These are phyloP conservation scores for Penicillium paradoxum DNA, from an alignment of 495 filamentous ascomycete species.

Conservation along the genomic window DNA sequence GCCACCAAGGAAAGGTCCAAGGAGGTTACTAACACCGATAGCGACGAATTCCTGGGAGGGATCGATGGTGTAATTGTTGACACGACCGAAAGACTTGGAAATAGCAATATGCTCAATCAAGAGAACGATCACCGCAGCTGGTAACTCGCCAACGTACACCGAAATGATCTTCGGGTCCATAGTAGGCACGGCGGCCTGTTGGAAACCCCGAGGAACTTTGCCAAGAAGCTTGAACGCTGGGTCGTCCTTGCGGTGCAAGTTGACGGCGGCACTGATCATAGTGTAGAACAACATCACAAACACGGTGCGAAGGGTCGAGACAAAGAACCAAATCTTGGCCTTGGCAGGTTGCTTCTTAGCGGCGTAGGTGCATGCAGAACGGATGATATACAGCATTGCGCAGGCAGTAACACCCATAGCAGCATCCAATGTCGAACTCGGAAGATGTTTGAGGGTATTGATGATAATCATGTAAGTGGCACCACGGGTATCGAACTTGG, in stretches of 20 bases:
- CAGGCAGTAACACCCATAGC: slow-evolving; percentile 87
- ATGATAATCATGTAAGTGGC: slow-evolving; percentile 83
- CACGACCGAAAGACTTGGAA: slow-evolving; percentile 91
- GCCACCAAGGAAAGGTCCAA: slow-evolving; percentile 89
- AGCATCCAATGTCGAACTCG: slow-evolving; percentile 65
- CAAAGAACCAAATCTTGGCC: slow-evolving; percentile 79
- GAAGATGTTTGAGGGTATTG: slow-evolving; percentile 75
- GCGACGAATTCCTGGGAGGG: slow-evolving; percentile 96
- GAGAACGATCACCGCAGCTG: slow-evolving; percentile 83
- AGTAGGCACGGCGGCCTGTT: slow-evolving; percentile 70
- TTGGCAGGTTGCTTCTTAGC: slow-evolving; percentile 66
- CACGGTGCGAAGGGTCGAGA: slow-evolving; percentile 79
- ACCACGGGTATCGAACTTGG: slow-evolving; percentile 64
- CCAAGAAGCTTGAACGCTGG: slow-evolving; percentile 64
- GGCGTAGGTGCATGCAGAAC: slow-evolving; percentile 58
- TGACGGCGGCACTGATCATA: slow-evolving; percentile 82
- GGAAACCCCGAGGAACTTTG: slow-evolving; percentile 76
- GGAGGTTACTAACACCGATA: slow-evolving; percentile 86
- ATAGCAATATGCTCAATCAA: slow-evolving; percentile 98
- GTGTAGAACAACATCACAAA: slow-evolving; percentile 94
- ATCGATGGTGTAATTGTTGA: slow-evolving; percentile 98
- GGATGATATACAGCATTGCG: slow-evolving; percentile 76
- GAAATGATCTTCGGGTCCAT: slow-evolving; percentile 60
- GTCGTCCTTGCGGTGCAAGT: slow-evolving; percentile 50
- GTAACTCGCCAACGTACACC: slow-evolving; percentile 59